Percentiles rank a stretch among this genome's conserved stretches.
Conservation (phyloP, 192 early-diverging fungal genomes). For the Mortierella alpina region DNA sequence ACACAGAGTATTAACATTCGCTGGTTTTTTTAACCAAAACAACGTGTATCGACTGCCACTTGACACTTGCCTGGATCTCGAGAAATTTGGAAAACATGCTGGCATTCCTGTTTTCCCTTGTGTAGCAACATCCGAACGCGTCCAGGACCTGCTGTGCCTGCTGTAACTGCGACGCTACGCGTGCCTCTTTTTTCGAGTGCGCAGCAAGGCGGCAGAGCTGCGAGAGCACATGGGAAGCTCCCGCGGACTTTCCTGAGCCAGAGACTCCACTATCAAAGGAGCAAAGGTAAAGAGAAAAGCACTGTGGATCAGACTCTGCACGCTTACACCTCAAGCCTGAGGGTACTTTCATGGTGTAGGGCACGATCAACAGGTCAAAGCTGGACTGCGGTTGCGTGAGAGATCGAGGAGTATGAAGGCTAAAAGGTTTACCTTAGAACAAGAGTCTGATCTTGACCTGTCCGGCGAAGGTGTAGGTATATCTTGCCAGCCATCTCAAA, state of each 20-base stretch:
- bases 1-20: neutral
- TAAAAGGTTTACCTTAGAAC: constrained; percentile 63
- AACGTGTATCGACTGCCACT: neutral
- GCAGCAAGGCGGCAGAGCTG: constrained; percentile 81
- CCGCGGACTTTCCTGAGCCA: constrained; percentile 88
- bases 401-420: too few relatives aligned
- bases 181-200: constrained; percentile 79
- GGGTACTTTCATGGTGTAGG: neutral
- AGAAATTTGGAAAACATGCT: constrained; percentile 85
- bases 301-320: too few relatives aligned
- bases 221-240: constrained; percentile 74
- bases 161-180: constrained; percentile 75
- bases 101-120: constrained; percentile 69
- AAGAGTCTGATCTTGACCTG: constrained; percentile 74
- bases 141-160: constrained; percentile 79
- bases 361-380: too few relatives aligned
- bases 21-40: too few relatives aligned
- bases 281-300: constrained; percentile 1
- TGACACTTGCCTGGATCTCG: constrained; percentile 74
- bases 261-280: constrained; percentile 74
- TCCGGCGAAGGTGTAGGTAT: constrained; percentile 74
- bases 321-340: neutral
- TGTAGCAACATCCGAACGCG: constrained; percentile 81
- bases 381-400: too few relatives aligned
- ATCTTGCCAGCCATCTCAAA: constrained; percentile 77